phyloP scores from a whole-genome alignment of 495 filamentous ascomycete genomes.

The Tricharina praecox region DNA sequence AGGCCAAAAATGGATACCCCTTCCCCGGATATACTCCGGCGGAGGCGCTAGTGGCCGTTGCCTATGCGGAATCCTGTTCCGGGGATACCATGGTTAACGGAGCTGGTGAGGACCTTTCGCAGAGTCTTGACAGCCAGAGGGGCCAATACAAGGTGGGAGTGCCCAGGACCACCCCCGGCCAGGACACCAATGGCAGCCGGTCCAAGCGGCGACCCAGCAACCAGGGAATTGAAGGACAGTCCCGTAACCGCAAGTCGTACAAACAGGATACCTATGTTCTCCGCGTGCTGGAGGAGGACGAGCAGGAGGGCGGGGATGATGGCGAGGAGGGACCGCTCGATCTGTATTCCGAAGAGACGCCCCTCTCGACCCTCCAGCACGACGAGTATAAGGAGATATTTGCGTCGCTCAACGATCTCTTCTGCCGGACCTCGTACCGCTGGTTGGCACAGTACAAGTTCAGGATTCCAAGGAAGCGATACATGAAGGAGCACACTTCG shows the following conservation, averaged over 20 bases:
- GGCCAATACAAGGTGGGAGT: too few species aligned
- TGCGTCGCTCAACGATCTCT: background rate
- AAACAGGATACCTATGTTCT: slow-evolving; percentile 3
- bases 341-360: too few species aligned
- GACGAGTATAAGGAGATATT: slow-evolving; percentile 1
- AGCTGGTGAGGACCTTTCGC: too few species aligned
- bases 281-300: background rate
- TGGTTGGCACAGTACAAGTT: slow-evolving; percentile 9
- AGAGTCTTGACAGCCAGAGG: too few species aligned
- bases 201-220: slow-evolving; percentile 2
- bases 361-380: background rate
- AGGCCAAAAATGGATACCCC: too few species aligned
- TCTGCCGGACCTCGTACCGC: slow-evolving; percentile 5
- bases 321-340: too few species aligned
- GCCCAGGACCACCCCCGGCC: too few species aligned
- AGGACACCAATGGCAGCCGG: background rate
- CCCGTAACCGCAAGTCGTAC: background rate
- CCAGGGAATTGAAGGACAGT: background rate
- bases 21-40: too few species aligned
- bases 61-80: too few species aligned
- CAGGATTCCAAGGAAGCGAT: slow-evolving; percentile 5
- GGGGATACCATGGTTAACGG: too few species aligned
- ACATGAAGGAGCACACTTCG: slow-evolving; percentile 1
- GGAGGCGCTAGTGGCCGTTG: too few species aligned
- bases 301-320: background rate